These are phyloP conservation scores for Hypoxylon intermedium DNA, from an alignment of 495 filamentous ascomycete species.

Conservation along the genomic window DNA sequence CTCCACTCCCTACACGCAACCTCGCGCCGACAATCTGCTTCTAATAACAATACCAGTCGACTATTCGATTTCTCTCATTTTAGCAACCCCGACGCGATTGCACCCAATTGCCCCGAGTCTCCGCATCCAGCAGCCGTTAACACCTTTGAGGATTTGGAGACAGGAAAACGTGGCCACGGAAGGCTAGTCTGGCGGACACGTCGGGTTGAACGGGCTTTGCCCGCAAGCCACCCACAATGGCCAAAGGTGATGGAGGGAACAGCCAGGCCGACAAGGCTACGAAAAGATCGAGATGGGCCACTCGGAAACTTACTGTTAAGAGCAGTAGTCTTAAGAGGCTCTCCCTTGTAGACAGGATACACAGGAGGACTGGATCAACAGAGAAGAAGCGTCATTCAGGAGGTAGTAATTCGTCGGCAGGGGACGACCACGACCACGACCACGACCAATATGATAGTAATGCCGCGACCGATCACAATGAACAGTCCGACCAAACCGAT, in stretches of 20 bases:
- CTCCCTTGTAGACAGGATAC: conserved; percentile 80
- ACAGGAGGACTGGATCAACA: conserved; percentile 64
- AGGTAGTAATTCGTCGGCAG: conserved; percentile 50
- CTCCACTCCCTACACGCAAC: conserved; percentile 21
- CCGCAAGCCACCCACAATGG: conserved; percentile 56
- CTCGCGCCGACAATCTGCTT: conserved; percentile 9
- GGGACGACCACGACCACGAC: conserved; percentile 46
- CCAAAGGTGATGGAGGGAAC: conserved; percentile 53
- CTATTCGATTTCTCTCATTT: conserved; percentile 20
- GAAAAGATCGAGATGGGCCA: conserved; percentile 88
- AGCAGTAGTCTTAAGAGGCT: conserved; percentile 80
- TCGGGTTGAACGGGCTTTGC: conserved; percentile 59
- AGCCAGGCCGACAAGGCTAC: conserved; percentile 55
- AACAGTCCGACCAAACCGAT: conserved; percentile 25
- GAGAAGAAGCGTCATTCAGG: conserved; percentile 79
- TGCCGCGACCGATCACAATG: conserved; percentile 42
- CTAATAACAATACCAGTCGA: conserved; percentile 17
- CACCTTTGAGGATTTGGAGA: conserved; percentile 6
- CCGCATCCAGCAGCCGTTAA: conserved; percentile 1
- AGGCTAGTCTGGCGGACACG: conserved; percentile 55
- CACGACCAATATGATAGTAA: conserved; percentile 46
- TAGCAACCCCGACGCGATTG: conserved; percentile 27
- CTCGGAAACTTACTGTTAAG: conserved; percentile 76
- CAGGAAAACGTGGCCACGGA: conserved; percentile 40
- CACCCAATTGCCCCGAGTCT: conserved; percentile 27